A percentile compares a stretch with the other conserved stretches of the same genome.
These are phyloP conservation scores for Globisporangium perplexum DNA, from an alignment of 352 stramenopile species.

Conservation along the genomic window DNA sequence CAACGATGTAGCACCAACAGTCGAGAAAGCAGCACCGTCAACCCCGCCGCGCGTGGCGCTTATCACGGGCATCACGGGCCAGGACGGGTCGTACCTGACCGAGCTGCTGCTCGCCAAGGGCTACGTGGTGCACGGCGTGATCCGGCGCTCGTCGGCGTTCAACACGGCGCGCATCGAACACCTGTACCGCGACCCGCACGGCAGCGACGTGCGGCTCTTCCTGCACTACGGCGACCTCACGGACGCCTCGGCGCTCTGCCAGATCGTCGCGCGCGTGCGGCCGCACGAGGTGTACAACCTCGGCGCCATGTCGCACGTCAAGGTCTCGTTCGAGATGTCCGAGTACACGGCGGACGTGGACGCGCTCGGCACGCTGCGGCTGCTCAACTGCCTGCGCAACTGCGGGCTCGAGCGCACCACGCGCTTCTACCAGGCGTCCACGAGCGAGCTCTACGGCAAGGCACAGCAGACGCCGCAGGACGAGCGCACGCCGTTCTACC, in stretches of 20 bases:
- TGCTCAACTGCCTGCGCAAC: conserved; percentile 97
- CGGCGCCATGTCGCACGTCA: conserved; percentile 98
- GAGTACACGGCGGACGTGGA: conserved; percentile 99
- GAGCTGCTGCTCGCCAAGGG: conserved; percentile 97
- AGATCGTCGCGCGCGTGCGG: conserved; percentile 93
- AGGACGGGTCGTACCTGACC: conserved; percentile 98
- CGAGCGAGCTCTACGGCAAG: conserved; percentile 98
- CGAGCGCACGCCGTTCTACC: conserved; percentile 98
- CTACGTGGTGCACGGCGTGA: conserved; percentile 94
- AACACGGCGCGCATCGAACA: conserved; percentile 99
- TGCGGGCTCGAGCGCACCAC: conserved; percentile 71
- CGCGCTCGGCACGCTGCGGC: conserved; percentile 92
- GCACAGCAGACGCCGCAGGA: conserved; percentile 95
- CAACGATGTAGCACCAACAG: neutral
- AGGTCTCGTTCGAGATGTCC: conserved; percentile 99
- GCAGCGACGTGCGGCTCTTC: conserved; percentile 92
- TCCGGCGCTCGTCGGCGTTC: conserved; percentile 97
- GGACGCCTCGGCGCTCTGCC: conserved; percentile 96
- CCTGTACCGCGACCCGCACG: conserved; percentile 94
- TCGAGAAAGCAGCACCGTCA: neutral
- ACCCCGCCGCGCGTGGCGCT: conserved; percentile 63
- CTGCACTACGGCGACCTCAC: conserved; percentile 99
- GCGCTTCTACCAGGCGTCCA: conserved; percentile 97
- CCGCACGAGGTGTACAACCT: conserved; percentile 99
- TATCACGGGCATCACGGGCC: conserved; percentile 98